Evolutionary conservation across 1,139 yeast species (phyloP), one percentile per base, ranked within the genome.

Genomic region (Hemisphaericaspora xylanilytica): DNA sequence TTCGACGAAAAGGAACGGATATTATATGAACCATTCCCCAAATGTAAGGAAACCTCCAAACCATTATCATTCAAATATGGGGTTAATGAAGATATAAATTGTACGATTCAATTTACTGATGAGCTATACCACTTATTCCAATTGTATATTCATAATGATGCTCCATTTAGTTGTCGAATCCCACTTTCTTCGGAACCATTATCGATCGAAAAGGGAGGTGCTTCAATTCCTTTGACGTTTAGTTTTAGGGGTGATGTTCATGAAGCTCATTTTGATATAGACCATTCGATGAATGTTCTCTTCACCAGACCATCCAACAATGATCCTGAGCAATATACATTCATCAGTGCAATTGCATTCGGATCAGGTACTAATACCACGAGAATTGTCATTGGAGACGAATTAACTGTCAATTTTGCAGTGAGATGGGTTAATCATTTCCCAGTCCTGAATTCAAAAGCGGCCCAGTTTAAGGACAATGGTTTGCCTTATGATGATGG

Each of bases 71-170:
- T 84, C 48, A 59, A 58, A 16, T 84, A 77, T 52, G 81, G 81
- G 0, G 59, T 63, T 2, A 75, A 72, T 46, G 79, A 73, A 46
- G 76, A 75, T 39, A 43, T 75, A 41, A 75, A 76, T 47, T 85
- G 94, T 55, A 80, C 90, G 2, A 66, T 85, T 32, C 65, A 64
- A 7, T 70, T 85, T 38, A 69, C 76, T n/a, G 92, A 85, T 56
- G 85, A 81, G 49, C 57, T 78, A 37, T 85, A 75, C 54, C 94
- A 85, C 52, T 59, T 84, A 43, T 82, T 85, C 57, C 92, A 85
- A 60, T 65, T 84, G 38, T 83, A 84, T 53, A 67, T 85, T 39
- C 94, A 85, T 55, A 85, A 83, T 56, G 94, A 85, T 56, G 81
- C 75, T 3, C 94, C 94, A 20, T 79, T 80, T 53, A 75, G 85